Conservation (phyloP, 169 alveolate genomes). For the Cyclospora cayetanensis region DNA sequence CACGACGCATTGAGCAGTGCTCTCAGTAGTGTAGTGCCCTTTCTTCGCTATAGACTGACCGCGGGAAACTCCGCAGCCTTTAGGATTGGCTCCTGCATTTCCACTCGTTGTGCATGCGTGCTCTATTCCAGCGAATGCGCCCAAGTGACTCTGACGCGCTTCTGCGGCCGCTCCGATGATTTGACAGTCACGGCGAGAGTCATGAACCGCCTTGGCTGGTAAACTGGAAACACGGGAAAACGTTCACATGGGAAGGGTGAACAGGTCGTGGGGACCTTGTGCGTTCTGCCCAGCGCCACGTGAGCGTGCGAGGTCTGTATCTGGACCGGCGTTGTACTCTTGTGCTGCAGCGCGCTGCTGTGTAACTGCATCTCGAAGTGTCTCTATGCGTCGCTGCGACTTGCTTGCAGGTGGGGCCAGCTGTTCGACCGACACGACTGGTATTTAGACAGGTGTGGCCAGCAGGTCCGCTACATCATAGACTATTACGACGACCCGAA, state of each 20-base stretch:
- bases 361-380: neutral
- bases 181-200: conserved; percentile 78
- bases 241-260: no score
- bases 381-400: neutral
- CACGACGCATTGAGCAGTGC: neutral
- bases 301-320: no score
- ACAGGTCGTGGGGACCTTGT: no score
- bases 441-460: conserved; percentile 84
- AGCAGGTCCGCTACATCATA: conserved; percentile 83
- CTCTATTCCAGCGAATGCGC: conserved; percentile 74
- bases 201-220: conserved; percentile 36
- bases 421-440: conserved; percentile 91
- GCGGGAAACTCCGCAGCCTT: neutral
- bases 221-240: neutral
- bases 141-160: conserved; percentile 81
- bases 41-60: neutral
- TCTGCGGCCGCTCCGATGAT: conserved; percentile 83
- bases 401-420: conserved; percentile 76
- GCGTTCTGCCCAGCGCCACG: no score
- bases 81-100: neutral
- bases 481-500: conserved; percentile 88
- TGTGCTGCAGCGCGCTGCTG: no score
- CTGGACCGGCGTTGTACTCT: no score
- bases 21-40: neutral
- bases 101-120: neutral